A percentile compares a stretch with the other conserved stretches of the same genome.
Conservation (phyloP, 345 rosid genomes). For the Aquilaria sinensis region DNA sequence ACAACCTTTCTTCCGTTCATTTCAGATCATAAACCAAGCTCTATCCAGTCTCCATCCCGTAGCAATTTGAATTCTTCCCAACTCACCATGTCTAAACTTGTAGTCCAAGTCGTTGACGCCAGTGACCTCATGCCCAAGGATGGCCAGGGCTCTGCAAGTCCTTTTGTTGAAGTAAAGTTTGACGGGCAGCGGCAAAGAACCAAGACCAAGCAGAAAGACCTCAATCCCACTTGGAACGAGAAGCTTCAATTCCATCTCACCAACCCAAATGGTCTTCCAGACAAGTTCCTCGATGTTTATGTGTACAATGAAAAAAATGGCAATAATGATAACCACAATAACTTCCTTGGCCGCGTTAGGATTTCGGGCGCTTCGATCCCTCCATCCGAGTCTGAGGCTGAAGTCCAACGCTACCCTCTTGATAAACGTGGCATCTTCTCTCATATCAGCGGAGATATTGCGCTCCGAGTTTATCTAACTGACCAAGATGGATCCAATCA, state of each 20-base stretch:
- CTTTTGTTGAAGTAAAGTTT: conserved; percentile 20
- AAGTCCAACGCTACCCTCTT: conserved; percentile 11
- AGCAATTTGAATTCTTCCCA: not conserved
- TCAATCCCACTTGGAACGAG: conserved; percentile 23
- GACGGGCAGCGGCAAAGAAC: conserved; percentile 11
- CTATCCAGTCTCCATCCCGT: no score
- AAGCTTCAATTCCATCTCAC: conserved; percentile 10
- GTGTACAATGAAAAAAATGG: conserved; percentile 12
- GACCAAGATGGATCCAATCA: not conserved
- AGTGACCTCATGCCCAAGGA: conserved; percentile 23
- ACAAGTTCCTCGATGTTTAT: conserved; percentile 2
- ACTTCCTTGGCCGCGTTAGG: conserved; percentile 21
- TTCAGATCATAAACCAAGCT: no score
- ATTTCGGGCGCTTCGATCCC: conserved; percentile 11
- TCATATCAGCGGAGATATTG: conserved; percentile 16
- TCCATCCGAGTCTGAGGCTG: conserved; percentile 11
- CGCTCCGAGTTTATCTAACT: conserved; percentile 8
- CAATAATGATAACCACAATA: not conserved
- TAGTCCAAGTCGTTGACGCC: conserved; percentile 21
- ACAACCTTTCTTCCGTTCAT: no score
- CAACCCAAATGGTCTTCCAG: not conserved
- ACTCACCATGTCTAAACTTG: not conserved
- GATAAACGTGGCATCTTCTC: conserved; percentile 15
- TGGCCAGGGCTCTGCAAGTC: conserved; percentile 22
- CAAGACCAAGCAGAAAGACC: conserved; percentile 10